Conservation (phyloP, 2,329 filamentous ascomycete genomes). For the Aspergillus aculeatinus region DNA sequence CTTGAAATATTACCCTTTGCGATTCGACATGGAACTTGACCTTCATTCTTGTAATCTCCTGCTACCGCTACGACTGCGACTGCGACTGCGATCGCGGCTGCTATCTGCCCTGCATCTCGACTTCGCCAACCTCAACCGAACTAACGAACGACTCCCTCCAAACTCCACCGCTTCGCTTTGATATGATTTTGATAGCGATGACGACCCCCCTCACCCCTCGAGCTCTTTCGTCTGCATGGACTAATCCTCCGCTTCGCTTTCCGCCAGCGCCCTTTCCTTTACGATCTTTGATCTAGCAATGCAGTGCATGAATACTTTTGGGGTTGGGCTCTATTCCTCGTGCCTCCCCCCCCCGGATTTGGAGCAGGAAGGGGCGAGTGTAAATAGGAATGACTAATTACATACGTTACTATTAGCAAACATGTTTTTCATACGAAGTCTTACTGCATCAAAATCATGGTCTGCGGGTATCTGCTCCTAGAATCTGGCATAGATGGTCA, state of each 20-base stretch:
- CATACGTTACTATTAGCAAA: not conserved
- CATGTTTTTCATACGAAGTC: not conserved
- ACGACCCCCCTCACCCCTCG: not conserved
- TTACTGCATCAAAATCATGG: not conserved
- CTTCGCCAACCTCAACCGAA: too few relatives aligned
- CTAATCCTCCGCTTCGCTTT: too few relatives aligned
- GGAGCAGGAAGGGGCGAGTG: not conserved
- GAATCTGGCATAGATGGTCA: too few relatives aligned
- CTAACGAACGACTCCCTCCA: not conserved
- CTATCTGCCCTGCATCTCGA: not conserved
- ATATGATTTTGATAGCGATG: slow-evolving; percentile 3
- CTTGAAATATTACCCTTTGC: not conserved
- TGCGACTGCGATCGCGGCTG: not conserved
- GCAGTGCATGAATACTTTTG: not conserved
- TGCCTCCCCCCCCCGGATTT: not conserved
- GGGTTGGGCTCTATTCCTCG: not conserved
- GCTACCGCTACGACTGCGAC: not conserved
- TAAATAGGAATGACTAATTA: not conserved
- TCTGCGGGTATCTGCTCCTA: not conserved
- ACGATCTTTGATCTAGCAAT: too few relatives aligned
- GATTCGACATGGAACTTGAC: not conserved
- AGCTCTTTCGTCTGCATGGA: too few relatives aligned
- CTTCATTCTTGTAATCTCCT: not conserved
- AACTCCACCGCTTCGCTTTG: not conserved
- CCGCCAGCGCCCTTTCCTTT: too few relatives aligned